Percentiles rank a stretch among this genome's conserved stretches.
Conservation (phyloP, 2,329 filamentous ascomycete genomes). For the Trichoderma hamatum region DNA sequence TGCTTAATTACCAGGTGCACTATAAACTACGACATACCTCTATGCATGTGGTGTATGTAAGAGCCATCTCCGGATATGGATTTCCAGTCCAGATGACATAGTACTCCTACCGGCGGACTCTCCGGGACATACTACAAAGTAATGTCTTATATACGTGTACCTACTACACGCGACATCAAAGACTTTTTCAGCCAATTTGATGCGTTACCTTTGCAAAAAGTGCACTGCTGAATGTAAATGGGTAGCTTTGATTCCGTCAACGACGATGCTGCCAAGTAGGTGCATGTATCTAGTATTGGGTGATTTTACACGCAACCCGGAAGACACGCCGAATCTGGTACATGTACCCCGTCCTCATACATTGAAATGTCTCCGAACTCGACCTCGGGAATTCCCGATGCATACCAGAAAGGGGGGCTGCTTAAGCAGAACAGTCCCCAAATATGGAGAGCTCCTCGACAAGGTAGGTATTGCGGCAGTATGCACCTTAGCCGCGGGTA, state of each 20-base stretch:
- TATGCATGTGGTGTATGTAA: neutral
- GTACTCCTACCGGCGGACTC: neutral
- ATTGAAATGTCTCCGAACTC: neutral
- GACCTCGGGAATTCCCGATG: slow-evolving; percentile 1
- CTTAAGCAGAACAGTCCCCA: neutral
- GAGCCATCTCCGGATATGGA: neutral
- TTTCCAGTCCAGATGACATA: neutral
- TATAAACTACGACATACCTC: neutral
- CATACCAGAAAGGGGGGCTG: neutral
- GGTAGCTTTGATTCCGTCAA: neutral
- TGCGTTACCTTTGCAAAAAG: neutral
- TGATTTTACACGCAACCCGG: neutral
- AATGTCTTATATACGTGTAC: neutral
- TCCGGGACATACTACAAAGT: neutral
- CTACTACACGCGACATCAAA: neutral
- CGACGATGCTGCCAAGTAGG: slow-evolving; percentile 1
- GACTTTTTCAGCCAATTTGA: neutral
- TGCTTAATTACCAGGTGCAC: neutral
- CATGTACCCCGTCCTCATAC: neutral
- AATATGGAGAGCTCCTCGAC: neutral
- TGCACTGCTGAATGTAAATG: neutral
- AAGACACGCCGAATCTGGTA: neutral
- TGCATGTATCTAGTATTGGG: neutral
- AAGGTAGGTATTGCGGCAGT: neutral
- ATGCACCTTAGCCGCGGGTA: neutral